phyloP scores from a whole-genome alignment of 2,329 filamentous ascomycete genomes.

The Cordyceps tenuipes region DNA sequence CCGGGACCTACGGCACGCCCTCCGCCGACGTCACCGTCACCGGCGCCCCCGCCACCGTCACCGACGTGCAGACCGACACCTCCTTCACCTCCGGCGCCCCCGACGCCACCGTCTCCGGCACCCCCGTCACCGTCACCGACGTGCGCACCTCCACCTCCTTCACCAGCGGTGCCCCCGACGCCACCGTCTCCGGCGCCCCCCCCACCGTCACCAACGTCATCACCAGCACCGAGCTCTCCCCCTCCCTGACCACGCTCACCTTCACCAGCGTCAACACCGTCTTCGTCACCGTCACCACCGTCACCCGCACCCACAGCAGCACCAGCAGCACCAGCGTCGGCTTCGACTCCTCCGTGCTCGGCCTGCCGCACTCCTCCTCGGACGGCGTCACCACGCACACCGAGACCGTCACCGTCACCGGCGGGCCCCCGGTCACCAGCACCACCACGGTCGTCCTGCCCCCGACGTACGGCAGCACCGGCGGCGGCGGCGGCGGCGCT shows the following conservation, averaged over 20 bases:
- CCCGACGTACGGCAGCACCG: conserved; percentile 7
- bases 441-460: conserved; percentile 27
- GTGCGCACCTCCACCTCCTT: conserved; percentile 18
- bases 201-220: conserved; percentile 24
- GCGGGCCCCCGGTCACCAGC: conserved; percentile 19
- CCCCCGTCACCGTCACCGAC: conserved; percentile 20
- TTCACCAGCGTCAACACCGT: conserved; percentile 21
- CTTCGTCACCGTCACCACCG: conserved; percentile 19
- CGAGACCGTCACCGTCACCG: conserved; percentile 24
- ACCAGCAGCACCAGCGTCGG: conserved; percentile 7
- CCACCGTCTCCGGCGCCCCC: conserved; percentile 23
- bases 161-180: conserved; percentile 24
- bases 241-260: conserved; percentile 18
- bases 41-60: conserved; percentile 2
- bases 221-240: conserved; percentile 11
- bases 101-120: conserved; percentile 20
- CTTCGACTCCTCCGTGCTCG: conserved; percentile 10
- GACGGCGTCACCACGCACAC: conserved; percentile 21
- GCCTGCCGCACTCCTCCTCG: conserved; percentile 3
- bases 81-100: conserved; percentile 8
- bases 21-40: conserved; percentile 10
- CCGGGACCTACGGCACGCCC: background rate
- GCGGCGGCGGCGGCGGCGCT: background rate
- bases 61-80: conserved; percentile 1
- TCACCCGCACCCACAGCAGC: conserved; percentile 19